A percentile compares a stretch with the other conserved stretches of the same genome.
Evolutionary conservation across 768 basidiomycete genomes (phyloP).

Genomic region (Trametes elegans): DNA sequence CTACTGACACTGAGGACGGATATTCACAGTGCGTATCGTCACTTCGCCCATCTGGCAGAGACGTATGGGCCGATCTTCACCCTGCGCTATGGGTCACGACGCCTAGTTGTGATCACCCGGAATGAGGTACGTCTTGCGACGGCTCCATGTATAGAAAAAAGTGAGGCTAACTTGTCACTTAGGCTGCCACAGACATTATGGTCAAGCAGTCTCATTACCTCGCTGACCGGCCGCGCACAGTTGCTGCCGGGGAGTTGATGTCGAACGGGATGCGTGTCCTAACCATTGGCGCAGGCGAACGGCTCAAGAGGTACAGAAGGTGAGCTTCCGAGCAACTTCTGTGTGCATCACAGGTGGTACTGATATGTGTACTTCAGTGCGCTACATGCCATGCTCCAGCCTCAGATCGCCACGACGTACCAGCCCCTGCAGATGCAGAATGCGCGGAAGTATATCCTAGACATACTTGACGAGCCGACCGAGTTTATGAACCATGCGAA

Average conservation of each 20-base stretch:
- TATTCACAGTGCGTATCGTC: not conserved
- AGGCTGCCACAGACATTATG: conserved; percentile 41
- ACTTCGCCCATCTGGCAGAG: conserved; percentile 51
- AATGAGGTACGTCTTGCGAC: conserved; percentile 14
- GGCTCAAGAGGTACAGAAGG: conserved; percentile 27
- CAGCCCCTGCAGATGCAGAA: conserved; percentile 33
- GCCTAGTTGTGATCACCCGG: conserved; percentile 46
- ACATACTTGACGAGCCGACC: conserved; percentile 34
- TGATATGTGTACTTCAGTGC: conserved; percentile 21
- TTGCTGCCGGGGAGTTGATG: conserved; percentile 36
- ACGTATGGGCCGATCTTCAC: conserved; percentile 62
- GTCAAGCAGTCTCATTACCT: conserved; percentile 37
- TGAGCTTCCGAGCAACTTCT: conserved; percentile 20
- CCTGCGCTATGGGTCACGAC: conserved; percentile 46
- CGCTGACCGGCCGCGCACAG: conserved; percentile 34
- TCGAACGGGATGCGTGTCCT: conserved; percentile 35
- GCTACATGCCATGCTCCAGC: conserved; percentile 36
- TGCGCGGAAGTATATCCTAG: conserved; percentile 35
- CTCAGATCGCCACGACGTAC: conserved; percentile 32
- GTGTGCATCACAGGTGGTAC: not conserved
- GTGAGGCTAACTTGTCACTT: not conserved
- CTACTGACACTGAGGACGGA: not conserved
- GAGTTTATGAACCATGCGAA: conserved; percentile 34
- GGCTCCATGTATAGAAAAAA: no score
- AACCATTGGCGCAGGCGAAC: conserved; percentile 27